Evolutionary conservation across 73 alveolate species (phyloP), one percentile per base, ranked within the genome.

Genomic region (Paraurostyla sp.): DNA sequence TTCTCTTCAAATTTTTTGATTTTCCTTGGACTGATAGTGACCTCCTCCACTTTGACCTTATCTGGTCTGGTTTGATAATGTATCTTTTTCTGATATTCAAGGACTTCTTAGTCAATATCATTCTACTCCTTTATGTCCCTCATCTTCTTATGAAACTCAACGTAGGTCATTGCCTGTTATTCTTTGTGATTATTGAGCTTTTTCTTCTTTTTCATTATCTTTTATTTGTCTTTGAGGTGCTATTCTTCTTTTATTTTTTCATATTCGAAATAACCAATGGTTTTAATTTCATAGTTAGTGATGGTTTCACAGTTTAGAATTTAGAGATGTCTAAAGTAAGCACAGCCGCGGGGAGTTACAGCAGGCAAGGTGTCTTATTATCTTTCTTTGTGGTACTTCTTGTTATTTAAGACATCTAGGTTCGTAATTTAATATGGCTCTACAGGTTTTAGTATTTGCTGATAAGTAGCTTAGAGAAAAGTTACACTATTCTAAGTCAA

Each of bases 381-480:
- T 6, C 82, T 25, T 0, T 65, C 82, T 13, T 65, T 18, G 1
- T 65, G 36, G 41, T 65, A 65, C 42, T 65, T 65, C 25, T 65
- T 65, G 23, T 65, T 58, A 6, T 65, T 16, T 11, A 38, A 56
- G 2, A 65, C 58, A 3, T 33, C 41, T 18, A 65, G 25, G 9
- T 32, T 15, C 0, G 82, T 16, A 22, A 65, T 40, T 38, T 36
- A 52, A 25, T 52, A 25, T 9, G 22, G 6, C 20, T 65, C 18
- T 15, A 65, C 16, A 15, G 82, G 82, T 40, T 65, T 65, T 2
- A 35, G 60, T 7, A 65, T 65, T 65, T 65, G 23, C 41, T 65
- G 36, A 65, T 65, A 65, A 4, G 82, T 65, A 2, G 82, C 82
- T 23, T 65, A 58, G 27, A 65, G 38, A 65, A 15, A 65, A 38